Evolutionary conservation across 177 flowering plant genomes (phyloP), one percentile per base, ranked within the genome.

Genomic region (Vitis hybrid): DNA sequence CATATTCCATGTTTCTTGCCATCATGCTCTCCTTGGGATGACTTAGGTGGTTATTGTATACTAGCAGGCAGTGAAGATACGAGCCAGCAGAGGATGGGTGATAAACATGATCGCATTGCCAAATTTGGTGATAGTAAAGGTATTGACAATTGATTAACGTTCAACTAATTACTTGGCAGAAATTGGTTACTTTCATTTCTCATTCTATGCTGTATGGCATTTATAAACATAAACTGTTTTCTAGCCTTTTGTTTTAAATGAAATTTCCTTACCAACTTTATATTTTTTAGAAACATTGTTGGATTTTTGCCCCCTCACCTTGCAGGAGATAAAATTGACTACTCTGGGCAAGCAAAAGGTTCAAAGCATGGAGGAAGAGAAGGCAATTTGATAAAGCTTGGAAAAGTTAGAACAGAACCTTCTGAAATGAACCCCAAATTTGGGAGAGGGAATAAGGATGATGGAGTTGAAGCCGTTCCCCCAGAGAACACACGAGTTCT

Each of bases 61-160:
- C 67, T 61, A 67, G 67, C 80, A 88, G 94, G 91, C 56, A 80
- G 75, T 78, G 88, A 82, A 72, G 86, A 84, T 65, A 67, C 73
- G 12, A 73, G 78, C 66, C 89, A 80, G 50, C 79, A 60, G 56
- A 81, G 73, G 65, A 73, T 30, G 9, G 70, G 65, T 68, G 82
- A 83, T 35, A 79, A 70, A 63, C 73, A 73, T 65, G 83, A 81
- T 49, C 74, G 79, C 52, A 62, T 66, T 27, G 65, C 69, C 58
- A 82, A 77, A 78, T 12, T 50, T 68, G 78, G 69, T 70, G 77
- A 80, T 67, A 68, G 64, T 70, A 72, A 71, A 75, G 82, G 88
- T 81, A 79, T 24, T 65, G 32, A 30, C 6, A 50, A 18, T 9
- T 56, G 10, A 15, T 27, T 18, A 32, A 12, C 32, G 5, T 54